phyloP scores from a whole-genome alignment of 2,329 filamentous ascomycete species.

The Macroventuria anomochaeta region DNA sequence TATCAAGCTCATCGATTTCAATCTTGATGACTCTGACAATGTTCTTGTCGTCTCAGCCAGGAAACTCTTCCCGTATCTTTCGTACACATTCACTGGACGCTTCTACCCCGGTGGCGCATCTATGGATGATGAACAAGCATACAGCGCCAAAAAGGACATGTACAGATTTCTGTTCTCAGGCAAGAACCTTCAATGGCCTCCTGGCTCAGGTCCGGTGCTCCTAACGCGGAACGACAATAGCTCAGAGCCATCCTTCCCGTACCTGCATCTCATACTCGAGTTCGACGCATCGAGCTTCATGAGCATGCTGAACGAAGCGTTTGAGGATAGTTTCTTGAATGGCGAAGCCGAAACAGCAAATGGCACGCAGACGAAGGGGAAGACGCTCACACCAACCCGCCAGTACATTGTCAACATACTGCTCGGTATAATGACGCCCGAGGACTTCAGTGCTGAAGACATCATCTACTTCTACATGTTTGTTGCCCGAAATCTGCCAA shows the following conservation, averaged over 20 bases:
- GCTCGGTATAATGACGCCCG: constrained; percentile 83
- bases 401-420: constrained; percentile 93
- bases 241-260: constrained; percentile 79
- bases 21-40: constrained; percentile 65
- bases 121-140: constrained; percentile 75
- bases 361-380: constrained; percentile 61
- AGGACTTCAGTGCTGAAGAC: constrained; percentile 77
- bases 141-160: constrained; percentile 81
- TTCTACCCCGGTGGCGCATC: constrained; percentile 85
- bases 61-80: constrained; percentile 94
- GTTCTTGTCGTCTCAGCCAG: constrained; percentile 73
- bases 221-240: constrained; percentile 62
- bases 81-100: constrained; percentile 86
- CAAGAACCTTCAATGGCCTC: constrained; percentile 76
- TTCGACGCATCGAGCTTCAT: constrained; percentile 93
- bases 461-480: constrained; percentile 99
- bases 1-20: constrained; percentile 61
- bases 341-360: constrained; percentile 71
- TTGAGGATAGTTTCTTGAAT: constrained; percentile 93
- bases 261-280: constrained; percentile 80
- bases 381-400: constrained; percentile 67
- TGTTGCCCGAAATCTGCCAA: constrained; percentile 91
- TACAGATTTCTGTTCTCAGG: constrained; percentile 96
- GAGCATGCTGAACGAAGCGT: constrained; percentile 95
- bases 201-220: constrained; percentile 65